These are phyloP conservation scores for Coniella vitis DNA, from an alignment of 2,329 filamentous ascomycete species.

Conservation along the genomic window DNA sequence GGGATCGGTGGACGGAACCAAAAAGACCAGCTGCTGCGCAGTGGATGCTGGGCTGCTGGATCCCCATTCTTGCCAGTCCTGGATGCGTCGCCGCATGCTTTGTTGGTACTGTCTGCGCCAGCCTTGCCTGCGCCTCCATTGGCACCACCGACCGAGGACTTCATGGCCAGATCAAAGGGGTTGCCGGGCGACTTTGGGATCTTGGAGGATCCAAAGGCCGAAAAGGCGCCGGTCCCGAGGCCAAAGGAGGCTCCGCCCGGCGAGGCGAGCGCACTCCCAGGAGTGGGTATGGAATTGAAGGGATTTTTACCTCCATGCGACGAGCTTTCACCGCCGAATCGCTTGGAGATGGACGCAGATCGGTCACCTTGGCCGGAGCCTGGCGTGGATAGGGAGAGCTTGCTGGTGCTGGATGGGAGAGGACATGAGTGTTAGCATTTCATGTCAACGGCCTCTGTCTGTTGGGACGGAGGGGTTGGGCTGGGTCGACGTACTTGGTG, in stretches of 20 bases:
- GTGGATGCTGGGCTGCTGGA: conserved; percentile 40
- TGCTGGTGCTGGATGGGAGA: conserved; percentile 58
- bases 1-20: conserved; percentile 96
- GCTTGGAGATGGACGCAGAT: conserved; percentile 60
- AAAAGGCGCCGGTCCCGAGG: conserved; percentile 89
- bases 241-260: conserved; percentile 80
- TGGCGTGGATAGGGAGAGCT: conserved; percentile 81
- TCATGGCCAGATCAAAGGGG: conserved; percentile 68
- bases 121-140: conserved; percentile 33
- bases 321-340: conserved; percentile 65
- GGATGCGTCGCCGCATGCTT: conserved; percentile 33
- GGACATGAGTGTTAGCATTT: conserved; percentile 10
- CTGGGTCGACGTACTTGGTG: conserved; percentile 60
- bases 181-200: conserved; percentile 80
- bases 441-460: too few relatives aligned
- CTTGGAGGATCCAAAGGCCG: conserved; percentile 84
- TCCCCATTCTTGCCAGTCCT: conserved; percentile 12
- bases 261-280: conserved; percentile 62
- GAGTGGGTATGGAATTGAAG: conserved; percentile 68
- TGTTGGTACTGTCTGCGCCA: conserved; percentile 37
- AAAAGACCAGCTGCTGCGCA: conserved; percentile 89
- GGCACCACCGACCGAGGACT: conserved; percentile 41
- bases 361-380: conserved; percentile 49
- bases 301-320: conserved; percentile 73
- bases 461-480: not conserved